Percentiles rank a stretch among this genome's conserved stretches.
Evolutionary conservation across 176 grass and related monocot species (phyloP).

Genomic region (Chrysopogon serrulatus): DNA sequence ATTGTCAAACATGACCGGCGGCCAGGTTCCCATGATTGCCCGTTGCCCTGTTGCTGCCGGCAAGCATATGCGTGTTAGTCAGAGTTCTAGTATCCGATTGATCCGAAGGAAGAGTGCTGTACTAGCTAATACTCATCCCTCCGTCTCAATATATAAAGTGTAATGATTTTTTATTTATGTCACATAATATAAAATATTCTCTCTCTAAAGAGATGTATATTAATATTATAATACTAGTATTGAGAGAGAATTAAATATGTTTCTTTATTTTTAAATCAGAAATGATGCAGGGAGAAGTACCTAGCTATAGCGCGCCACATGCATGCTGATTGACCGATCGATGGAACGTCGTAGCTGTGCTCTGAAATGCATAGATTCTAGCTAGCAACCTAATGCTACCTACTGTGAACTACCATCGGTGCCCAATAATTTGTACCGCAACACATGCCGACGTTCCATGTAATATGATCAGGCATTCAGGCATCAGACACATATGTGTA

Average conservation of each 20-base stretch:
- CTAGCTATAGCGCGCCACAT: not conserved
- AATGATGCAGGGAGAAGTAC: no score
- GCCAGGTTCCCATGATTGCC: not conserved
- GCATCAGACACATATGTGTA: not conserved
- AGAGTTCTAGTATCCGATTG: no score
- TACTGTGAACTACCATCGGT: not conserved
- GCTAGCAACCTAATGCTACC: not conserved
- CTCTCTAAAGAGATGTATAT: no score
- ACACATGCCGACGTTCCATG: not conserved
- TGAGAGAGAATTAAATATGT: no score
- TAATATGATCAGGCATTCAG: not conserved
- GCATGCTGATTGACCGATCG: not conserved
- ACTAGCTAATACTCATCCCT: no score
- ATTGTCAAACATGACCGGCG: not conserved
- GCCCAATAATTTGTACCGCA: not conserved
- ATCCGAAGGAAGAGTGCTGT: no score
- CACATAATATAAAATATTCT: no score
- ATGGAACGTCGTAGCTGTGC: not conserved
- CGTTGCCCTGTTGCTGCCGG: not conserved
- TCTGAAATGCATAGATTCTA: not conserved
- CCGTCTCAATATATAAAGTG: no score
- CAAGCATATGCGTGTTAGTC: not conserved
- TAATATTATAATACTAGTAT: no score
- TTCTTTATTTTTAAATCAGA: no score
- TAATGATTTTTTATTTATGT: no score